Conservation (phyloP, 106 monocot species). For the Triglochin maritima region DNA sequence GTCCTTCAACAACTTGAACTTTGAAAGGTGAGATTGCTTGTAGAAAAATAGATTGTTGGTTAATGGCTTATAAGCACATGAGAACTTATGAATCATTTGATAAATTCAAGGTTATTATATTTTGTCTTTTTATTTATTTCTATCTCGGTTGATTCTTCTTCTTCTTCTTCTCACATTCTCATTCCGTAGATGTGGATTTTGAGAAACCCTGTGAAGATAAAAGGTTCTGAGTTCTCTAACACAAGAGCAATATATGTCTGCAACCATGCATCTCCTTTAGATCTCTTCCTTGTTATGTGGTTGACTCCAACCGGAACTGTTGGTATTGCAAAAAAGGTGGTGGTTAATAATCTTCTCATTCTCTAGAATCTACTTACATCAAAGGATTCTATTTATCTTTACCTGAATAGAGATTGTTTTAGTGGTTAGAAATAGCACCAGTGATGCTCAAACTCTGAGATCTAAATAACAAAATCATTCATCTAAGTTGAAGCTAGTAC, state of each 20-base stretch:
- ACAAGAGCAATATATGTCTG: slow-evolving; percentile 51
- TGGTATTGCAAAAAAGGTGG: slow-evolving; percentile 70
- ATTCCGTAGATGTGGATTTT: slow-evolving; percentile 50
- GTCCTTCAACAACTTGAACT: too few species aligned
- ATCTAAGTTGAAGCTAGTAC: too few species aligned
- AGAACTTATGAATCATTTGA: too few species aligned
- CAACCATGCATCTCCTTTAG: slow-evolving; percentile 54
- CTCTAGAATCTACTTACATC: background rate
- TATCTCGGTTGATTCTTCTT: background rate
- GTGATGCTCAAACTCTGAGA: too few species aligned
- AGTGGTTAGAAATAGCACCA: too few species aligned
- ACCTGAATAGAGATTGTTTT: too few species aligned
- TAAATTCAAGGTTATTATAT: background rate
- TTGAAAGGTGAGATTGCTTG: background rate
- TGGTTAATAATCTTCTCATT: slow-evolving; percentile 3
- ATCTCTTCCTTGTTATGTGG: slow-evolving; percentile 62
- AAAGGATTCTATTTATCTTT: too few species aligned
- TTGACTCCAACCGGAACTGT: slow-evolving; percentile 49
- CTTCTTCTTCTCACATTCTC: background rate
- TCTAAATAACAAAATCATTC: too few species aligned
- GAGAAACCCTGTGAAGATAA: slow-evolving; percentile 43
- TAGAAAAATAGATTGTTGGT: background rate
- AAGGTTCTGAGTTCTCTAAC: slow-evolving; percentile 39
- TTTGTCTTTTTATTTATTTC: background rate
- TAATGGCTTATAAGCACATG: too few species aligned